Base-by-base conservation (phyloP, 495 filamentous ascomycete genomes). In the Cercophora newfieldiana region DNA sequence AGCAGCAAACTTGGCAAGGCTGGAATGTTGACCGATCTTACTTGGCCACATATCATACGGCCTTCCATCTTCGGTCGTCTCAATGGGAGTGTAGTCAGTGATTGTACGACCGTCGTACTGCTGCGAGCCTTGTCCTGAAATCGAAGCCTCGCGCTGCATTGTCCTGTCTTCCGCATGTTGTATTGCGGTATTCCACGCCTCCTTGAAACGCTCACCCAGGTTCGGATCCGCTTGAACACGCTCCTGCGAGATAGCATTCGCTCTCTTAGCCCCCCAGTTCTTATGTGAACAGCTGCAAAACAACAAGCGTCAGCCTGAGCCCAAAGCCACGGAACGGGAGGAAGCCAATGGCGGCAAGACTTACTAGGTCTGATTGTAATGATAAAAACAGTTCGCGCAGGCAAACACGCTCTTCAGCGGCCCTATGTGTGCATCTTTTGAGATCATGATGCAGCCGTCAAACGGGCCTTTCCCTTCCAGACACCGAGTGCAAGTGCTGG, bases 381-480 rank as follows among this genome's bases (percentile, higher is more conserved):
- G 72, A 33, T 79, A 78, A 19, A 70, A 74, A 55, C 77, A 79
- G 29, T 75, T 78, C 8, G 72, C 77, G 24, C 77, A 79, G 10
- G 62, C 22, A 3, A 69, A 16, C 6, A 78, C 48, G 2, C 55
- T 61, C 0, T 28, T 54, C 0, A 73, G 50, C 0, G 68, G 31
- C 3, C 18, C 50, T 0, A 28, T 28, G 0, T 63, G 65, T 0
- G 69, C 74, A 16, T 63, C 56, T 0, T 30, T 19, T 0, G 74
- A 70, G 10, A 79, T 64, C 63, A 77, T 68, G 24, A 72, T 37
- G 59, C 77, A 79, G 0, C 74, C 74, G 10, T 58, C 30, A 49
- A 75, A 79, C 0, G 71, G 74, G 0, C 76, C 76, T 19, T 63
- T 72, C 5, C 74, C 74, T 1, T 67, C 22, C 18, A 24, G 21